phyloP scores from a whole-genome alignment of 805 yeast species.

The Kuraishia piskuri region DNA sequence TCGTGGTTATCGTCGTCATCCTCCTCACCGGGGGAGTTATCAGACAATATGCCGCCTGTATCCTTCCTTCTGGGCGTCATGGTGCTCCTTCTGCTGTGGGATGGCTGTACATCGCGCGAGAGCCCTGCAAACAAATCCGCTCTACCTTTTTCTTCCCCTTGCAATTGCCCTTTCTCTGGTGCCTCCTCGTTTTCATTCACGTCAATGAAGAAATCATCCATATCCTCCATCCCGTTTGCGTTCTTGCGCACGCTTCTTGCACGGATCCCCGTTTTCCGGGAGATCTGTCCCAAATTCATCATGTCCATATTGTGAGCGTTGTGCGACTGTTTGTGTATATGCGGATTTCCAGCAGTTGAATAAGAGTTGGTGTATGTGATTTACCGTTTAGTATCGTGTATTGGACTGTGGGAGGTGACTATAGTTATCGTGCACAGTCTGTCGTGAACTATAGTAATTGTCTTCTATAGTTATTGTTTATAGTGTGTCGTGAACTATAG shows the following conservation, averaged over 20 bases:
- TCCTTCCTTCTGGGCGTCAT: not conserved
- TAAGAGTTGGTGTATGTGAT: too few species aligned
- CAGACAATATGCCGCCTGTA: not conserved
- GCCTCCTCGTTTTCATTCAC: conserved; percentile 30
- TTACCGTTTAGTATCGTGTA: too few species aligned
- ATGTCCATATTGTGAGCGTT: too few species aligned
- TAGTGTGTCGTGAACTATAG: too few species aligned
- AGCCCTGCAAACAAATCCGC: not conserved
- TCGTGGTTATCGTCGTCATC: not conserved
- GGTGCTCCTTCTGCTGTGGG: not conserved
- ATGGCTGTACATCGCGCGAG: not conserved
- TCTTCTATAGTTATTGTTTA: too few species aligned
- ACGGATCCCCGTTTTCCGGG: conserved; percentile 59
- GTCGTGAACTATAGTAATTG: too few species aligned
- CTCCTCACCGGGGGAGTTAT: not conserved
- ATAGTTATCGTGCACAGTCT: too few species aligned
- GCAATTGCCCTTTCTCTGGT: not conserved
- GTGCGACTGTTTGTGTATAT: not conserved
- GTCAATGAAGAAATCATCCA: conserved; percentile 53
- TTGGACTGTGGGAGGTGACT: too few species aligned
- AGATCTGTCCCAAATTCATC: conserved; percentile 44
- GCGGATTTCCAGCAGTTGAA: not conserved
- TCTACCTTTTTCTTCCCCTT: not conserved
- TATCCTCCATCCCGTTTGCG: conserved; percentile 56
- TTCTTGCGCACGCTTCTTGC: conserved; percentile 44